A percentile compares a stretch with the other conserved stretches of the same genome.
Conservation (phyloP, 768 basidiomycete species). For the Boletellus emodensis region DNA sequence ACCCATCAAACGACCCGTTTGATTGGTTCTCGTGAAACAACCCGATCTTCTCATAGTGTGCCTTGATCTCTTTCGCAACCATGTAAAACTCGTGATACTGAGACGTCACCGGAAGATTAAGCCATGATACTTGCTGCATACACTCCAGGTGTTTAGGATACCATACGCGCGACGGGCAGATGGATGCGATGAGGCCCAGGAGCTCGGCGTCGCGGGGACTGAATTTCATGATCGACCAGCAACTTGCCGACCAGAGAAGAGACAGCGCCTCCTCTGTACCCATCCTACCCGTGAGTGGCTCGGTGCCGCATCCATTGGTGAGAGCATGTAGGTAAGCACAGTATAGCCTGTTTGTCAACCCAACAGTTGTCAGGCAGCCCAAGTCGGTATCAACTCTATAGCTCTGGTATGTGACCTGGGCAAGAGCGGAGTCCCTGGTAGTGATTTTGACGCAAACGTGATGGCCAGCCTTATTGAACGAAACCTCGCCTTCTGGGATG, state of each 20-base stretch:
- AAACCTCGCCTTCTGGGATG: constrained; percentile 36
- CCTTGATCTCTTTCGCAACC: constrained; percentile 25
- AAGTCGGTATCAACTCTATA: too few species aligned
- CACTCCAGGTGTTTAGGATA: constrained; percentile 34
- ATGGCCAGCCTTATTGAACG: constrained; percentile 24
- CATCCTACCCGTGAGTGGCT: constrained; percentile 36
- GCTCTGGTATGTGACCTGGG: too few species aligned
- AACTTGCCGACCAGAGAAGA: constrained; percentile 35
- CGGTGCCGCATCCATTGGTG: constrained; percentile 36
- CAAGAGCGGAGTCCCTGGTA: too few species aligned
- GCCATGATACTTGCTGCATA: constrained; percentile 40
- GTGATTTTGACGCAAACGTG: constrained; percentile 8
- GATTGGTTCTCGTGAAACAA: constrained; percentile 3
- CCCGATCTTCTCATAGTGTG: constrained; percentile 18
- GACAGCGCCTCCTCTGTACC: constrained; percentile 29
- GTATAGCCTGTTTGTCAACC: constrained; percentile 30
- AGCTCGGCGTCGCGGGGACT: constrained; percentile 23
- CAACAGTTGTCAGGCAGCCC: background rate
- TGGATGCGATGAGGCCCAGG: constrained; percentile 29
- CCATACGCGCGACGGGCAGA: constrained; percentile 36
- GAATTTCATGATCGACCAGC: constrained; percentile 37
- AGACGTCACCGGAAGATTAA: constrained; percentile 12
- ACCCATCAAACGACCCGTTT: background rate
- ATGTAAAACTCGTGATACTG: constrained; percentile 31
- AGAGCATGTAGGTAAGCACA: constrained; percentile 44